Conservation (phyloP, 306 rosid species). For the Sicyos edulis region DNA sequence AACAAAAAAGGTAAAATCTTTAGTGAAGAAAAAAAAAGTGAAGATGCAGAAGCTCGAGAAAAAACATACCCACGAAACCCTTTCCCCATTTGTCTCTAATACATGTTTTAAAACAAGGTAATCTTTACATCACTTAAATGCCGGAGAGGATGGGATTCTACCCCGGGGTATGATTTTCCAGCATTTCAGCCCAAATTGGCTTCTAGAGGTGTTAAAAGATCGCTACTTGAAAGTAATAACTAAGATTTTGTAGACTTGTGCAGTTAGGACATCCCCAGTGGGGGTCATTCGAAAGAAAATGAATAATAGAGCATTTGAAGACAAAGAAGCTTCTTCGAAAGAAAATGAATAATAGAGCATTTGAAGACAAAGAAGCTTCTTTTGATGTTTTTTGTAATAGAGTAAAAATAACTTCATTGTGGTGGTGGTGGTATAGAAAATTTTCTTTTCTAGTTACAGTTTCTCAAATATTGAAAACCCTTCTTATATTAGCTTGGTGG, state of each 20-base stretch:
- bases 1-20: background rate
- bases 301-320: background rate
- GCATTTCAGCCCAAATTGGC: background rate
- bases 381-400: background rate
- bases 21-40: background rate
- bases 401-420: background rate
- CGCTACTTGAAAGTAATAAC: background rate
- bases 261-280: background rate
- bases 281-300: background rate
- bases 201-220: background rate
- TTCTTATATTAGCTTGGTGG: background rate
- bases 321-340: background rate
- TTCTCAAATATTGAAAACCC: background rate
- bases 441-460: background rate
- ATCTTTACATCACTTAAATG: background rate
- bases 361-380: background rate
- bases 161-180: background rate
- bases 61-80: background rate
- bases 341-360: too few relatives aligned
- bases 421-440: background rate
- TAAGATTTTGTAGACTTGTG: background rate
- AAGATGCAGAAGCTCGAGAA: background rate
- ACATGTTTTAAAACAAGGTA: background rate
- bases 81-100: background rate
- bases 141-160: background rate